Conservation (phyloP, 2,329 filamentous ascomycete genomes). For the Microsporum canis region DNA sequence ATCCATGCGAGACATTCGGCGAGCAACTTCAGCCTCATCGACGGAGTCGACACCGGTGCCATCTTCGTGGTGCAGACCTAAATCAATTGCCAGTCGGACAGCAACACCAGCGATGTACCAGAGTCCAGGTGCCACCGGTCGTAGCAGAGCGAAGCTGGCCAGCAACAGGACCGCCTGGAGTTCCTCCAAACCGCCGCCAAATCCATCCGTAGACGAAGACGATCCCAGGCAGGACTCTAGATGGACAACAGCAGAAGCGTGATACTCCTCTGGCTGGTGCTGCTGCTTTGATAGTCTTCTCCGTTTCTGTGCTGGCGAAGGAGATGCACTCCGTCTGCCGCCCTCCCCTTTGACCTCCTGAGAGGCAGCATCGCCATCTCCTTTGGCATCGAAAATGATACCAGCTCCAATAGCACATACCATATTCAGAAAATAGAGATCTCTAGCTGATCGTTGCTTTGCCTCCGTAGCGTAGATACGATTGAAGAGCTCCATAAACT, state of each 20-base stretch:
- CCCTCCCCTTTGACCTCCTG: conserved; percentile 3
- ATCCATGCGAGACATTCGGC: conserved; percentile 8
- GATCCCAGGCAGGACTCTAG: conserved; percentile 72
- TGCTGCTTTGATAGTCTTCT: conserved; percentile 49
- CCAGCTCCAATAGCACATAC: conserved; percentile 93
- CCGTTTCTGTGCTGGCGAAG: conserved; percentile 29
- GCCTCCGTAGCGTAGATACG: conserved; percentile 61
- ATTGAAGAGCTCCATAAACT: conserved; percentile 84
- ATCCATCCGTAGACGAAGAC: conserved; percentile 51
- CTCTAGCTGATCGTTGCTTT: conserved; percentile 58
- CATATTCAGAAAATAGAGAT: conserved; percentile 92
- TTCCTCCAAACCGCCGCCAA: conserved; percentile 83
- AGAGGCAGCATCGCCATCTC: conserved; percentile 14
- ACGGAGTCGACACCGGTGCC: conserved; percentile 53
- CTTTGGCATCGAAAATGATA: conserved; percentile 60
- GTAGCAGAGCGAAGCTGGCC: conserved; percentile 79
- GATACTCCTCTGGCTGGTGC: conserved; percentile 84
- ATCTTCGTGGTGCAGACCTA: conserved; percentile 88
- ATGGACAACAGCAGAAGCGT: conserved; percentile 86
- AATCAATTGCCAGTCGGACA: conserved; percentile 76
- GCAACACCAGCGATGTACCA: conserved; percentile 98
- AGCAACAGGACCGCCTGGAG: conserved; percentile 85
- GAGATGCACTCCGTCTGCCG: conserved; percentile 10
- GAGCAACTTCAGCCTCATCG: conserved; percentile 25
- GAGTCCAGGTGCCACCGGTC: conserved; percentile 82